These are phyloP conservation scores for Musa itinerans DNA, from an alignment of 176 grass and related monocot genomes.

Conservation along the genomic window DNA sequence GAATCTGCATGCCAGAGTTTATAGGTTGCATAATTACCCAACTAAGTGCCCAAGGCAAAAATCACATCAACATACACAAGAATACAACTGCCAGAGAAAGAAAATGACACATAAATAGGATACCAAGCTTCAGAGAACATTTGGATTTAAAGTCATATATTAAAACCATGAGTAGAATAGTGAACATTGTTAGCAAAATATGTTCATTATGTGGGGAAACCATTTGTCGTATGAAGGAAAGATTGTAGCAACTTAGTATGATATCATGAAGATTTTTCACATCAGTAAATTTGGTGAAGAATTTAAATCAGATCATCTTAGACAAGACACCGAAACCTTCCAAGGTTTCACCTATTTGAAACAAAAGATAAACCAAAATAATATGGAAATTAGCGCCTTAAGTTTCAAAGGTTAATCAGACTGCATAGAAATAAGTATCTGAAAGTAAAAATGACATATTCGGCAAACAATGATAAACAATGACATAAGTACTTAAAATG, in stretches of 20 bases:
- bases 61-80: neutral
- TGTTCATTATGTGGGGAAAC: too few relatives aligned
- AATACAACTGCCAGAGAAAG: neutral
- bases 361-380: too few relatives aligned
- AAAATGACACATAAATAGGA: neutral
- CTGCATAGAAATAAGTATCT: too few relatives aligned
- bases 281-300: neutral
- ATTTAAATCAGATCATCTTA: neutral
- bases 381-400: too few relatives aligned
- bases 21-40: conserved; percentile 3
- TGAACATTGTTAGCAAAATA: neutral
- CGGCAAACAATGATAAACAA: too few relatives aligned
- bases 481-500: too few relatives aligned
- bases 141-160: neutral
- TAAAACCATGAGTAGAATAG: neutral
- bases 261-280: neutral
- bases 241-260: too few relatives aligned
- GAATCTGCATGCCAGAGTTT: conserved; percentile 14
- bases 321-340: too few relatives aligned
- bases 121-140: neutral
- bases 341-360: too few relatives aligned
- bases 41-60: neutral
- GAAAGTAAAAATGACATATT: too few relatives aligned
- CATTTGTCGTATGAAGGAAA: too few relatives aligned
- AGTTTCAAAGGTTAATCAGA: too few relatives aligned